Percentiles rank a stretch among this genome's conserved stretches.
Conservation (phyloP, 2,329 filamentous ascomycete species). For the Magnaporthiopsis rhizophila region DNA sequence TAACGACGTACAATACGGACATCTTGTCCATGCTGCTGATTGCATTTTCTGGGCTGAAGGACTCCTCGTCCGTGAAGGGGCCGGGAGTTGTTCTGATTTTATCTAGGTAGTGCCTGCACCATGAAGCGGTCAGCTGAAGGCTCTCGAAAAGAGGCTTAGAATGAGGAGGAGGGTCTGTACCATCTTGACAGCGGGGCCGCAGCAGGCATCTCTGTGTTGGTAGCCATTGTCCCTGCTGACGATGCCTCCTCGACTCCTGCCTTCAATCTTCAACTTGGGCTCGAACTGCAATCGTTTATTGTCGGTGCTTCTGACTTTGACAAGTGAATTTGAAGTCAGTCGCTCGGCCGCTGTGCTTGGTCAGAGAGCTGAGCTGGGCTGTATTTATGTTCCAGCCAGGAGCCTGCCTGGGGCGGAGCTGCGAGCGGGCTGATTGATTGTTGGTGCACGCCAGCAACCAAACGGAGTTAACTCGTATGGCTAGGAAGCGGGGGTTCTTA, state of each 20-base stretch:
- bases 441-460: no score
- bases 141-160: neutral
- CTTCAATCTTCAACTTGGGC: neutral
- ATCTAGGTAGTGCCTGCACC: conserved; percentile 71
- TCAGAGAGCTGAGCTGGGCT: neutral
- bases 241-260: neutral
- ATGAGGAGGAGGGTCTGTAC: neutral
- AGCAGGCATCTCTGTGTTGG: neutral
- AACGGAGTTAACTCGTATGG: no score
- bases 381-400: neutral
- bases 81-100: conserved; percentile 68
- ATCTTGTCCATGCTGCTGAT: conserved; percentile 54
- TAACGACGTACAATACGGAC: conserved; percentile 50
- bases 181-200: neutral
- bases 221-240: conserved; percentile 20
- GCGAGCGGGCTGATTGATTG: neutral
- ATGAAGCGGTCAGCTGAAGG: neutral
- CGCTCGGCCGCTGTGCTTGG: neutral
- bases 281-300: neutral
- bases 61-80: conserved; percentile 67
- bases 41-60: conserved; percentile 42
- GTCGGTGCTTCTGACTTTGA: no score
- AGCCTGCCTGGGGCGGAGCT: neutral
- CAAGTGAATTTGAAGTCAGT: neutral
- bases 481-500: neutral